Evolutionary conservation across 2,329 filamentous ascomycete species (phyloP), one percentile per base, ranked within the genome.

Genomic region (Stemphylium vesicarium): DNA sequence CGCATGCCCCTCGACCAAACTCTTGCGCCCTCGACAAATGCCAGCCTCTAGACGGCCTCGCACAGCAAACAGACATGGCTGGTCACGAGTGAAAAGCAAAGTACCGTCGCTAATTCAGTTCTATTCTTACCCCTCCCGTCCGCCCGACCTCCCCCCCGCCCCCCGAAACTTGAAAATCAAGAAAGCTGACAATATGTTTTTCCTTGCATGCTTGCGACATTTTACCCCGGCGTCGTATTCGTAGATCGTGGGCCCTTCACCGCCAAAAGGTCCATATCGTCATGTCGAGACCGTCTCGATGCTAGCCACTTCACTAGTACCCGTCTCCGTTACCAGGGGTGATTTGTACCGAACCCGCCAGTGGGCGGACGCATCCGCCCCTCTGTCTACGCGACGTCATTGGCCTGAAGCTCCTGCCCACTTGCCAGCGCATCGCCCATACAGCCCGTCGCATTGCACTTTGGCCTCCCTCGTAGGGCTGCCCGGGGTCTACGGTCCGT

Each of bases 361-460:
- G 52, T 43, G 24, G 51, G 49, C 57, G 53, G 60, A 26, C 52
- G 33, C 59, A 59, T 54, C 62, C 64, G 57, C 40, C 47, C 20
- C 43, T 50, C 45, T 22, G 13, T 26, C 22, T 55, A 13, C n/a
- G 22, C 56, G 11, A 12, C 48, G 24, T 58, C 24, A 65, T 67
- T 66, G 59, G 64, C 57, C 40, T n/a, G 22, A 22, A 12, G 15
- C 20, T 3, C 42, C 41, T 15, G 20, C 11, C 43, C 37, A 53
- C 63, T 65, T 69, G 69, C 63, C 69, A 71, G 53, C 69, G 65
- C 69, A 71, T 70, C 63, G 43, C 56, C 60, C 56, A 64, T 43
- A 51, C 56, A 57, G 54, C 44, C 60, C 43, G 50, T 47, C 39
- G 26, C 20, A 36, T 32, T 31, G 18, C 50, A 41, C 39, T 48